Evolutionary conservation across 1,284 basidiomycete genomes (phyloP), one percentile per base, ranked within the genome.

Genomic region (Cryptococcus amylolentus): DNA sequence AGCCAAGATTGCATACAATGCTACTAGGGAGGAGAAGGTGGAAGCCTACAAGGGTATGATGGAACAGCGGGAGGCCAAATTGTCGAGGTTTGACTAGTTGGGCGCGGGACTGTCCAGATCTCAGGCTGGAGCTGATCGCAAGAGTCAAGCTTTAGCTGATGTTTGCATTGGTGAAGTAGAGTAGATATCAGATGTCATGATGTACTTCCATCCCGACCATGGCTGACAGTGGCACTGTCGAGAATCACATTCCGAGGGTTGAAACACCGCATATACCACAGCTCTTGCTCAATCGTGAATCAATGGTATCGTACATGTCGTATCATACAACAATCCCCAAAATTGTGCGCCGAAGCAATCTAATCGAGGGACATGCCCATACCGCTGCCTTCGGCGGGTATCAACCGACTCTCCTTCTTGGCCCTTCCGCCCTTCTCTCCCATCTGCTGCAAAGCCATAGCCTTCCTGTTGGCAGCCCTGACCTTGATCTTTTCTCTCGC

Each of bases 401-500:
- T 80, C 46, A 95, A 83, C 35, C 88, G 87, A 72, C 83, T 88
- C 66, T 64, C 83, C 69, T 81, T 83, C 42, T 81, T 75, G 68
- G 84, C 87, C 63, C 80, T 75, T 9, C 80, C 64, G 3, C 86
- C 90, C 75, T 87, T 58, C 41, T 56, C 64, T 20, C 56, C 57
- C 23, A 70, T 52, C 65, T 73, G 68, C 57, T 73, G 70, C 59
- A 64, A 52, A 5, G 72, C 71, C 67, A 73, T 74, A 27, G 63
- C 73, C 54, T 71, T 83, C 68, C 82, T 82, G 52, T 82, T 77
- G 67, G 85, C 88, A 56, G 82, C 79, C n/a, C 83, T 71, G 9
- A 90, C 84, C 75, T 84, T 88, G 81, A 94, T 87, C 79, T 88
- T 92, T 77, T 90, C 86, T 70, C 84, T 81, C 56, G 84, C 78